A percentile compares a stretch with the other conserved stretches of the same genome.
Conservation (phyloP, 2,329 filamentous ascomycete genomes). For the Canariomyces notabilis region DNA sequence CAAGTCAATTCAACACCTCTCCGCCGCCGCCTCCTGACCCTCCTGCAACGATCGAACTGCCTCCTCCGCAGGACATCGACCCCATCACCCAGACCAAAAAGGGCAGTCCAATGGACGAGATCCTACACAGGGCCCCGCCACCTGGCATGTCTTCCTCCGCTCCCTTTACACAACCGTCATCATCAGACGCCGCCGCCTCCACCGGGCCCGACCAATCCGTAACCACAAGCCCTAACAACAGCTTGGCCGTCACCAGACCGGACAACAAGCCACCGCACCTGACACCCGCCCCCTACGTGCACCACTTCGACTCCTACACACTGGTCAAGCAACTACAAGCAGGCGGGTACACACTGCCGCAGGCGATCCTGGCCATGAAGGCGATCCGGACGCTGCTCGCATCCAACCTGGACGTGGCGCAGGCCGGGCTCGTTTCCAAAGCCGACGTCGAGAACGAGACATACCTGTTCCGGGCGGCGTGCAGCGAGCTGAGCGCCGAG, state of each 20-base stretch:
- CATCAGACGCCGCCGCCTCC: background rate
- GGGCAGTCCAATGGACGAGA: slow-evolving; percentile 47
- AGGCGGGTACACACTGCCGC: slow-evolving; percentile 66
- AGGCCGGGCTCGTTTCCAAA: slow-evolving; percentile 77
- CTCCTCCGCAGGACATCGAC: slow-evolving; percentile 21
- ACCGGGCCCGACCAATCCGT: background rate
- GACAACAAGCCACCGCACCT: slow-evolving; percentile 52
- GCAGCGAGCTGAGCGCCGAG: slow-evolving; percentile 84
- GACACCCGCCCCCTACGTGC: slow-evolving; percentile 73
- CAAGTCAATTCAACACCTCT: slow-evolving; percentile 1
- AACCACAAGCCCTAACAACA: slow-evolving; percentile 18
- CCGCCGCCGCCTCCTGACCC: slow-evolving; percentile 21
- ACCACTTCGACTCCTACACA: slow-evolving; percentile 94
- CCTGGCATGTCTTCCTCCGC: slow-evolving; percentile 6
- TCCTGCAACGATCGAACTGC: slow-evolving; percentile 21
- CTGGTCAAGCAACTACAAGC: slow-evolving; percentile 74
- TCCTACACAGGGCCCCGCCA: slow-evolving; percentile 38
- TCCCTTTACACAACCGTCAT: too few species aligned
- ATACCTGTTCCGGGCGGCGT: slow-evolving; percentile 91
- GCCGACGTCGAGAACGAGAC: slow-evolving; percentile 91
- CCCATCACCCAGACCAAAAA: slow-evolving; percentile 31
- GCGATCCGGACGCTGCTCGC: slow-evolving; percentile 73
- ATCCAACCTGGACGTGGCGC: slow-evolving; percentile 75
- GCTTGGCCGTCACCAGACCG: slow-evolving; percentile 2
- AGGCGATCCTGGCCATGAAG: slow-evolving; percentile 88